These are phyloP conservation scores for Petrea volubilis DNA, from an alignment of 257 asterid species.

Conservation along the genomic window DNA sequence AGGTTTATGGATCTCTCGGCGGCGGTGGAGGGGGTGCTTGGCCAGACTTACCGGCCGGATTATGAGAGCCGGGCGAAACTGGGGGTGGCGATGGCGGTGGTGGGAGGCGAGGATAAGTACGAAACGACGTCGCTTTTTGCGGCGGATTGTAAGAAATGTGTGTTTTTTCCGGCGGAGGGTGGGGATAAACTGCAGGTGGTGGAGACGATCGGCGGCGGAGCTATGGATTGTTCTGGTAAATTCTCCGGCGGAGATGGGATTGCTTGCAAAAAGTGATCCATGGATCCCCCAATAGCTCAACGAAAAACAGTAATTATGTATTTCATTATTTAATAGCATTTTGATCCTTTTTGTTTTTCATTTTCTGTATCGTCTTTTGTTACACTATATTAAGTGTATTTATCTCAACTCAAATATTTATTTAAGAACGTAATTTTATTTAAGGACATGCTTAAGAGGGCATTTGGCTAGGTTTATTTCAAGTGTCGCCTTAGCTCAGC, in stretches of 20 bases:
- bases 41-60: conserved; percentile 57
- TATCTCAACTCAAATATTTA: too few species aligned
- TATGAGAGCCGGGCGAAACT: conserved; percentile 44
- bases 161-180: conserved; percentile 8
- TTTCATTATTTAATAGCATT: too few species aligned
- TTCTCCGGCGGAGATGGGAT: conserved; percentile 21
- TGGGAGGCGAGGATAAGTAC: conserved; percentile 67
- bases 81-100: conserved; percentile 59
- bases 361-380: too few species aligned
- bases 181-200: not conserved
- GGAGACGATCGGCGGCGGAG: not conserved
- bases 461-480: too few species aligned
- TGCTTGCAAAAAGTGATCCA: conserved; percentile 24
- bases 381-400: too few species aligned
- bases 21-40: conserved; percentile 62
- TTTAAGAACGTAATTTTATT: too few species aligned
- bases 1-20: conserved; percentile 43
- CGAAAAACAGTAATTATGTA: too few species aligned
- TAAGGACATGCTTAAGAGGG: too few species aligned
- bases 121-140: conserved; percentile 46
- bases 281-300: not conserved
- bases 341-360: too few species aligned
- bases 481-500: too few species aligned
- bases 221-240: conserved; percentile 18
- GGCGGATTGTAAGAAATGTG: conserved; percentile 38